Evolutionary conservation across 495 filamentous ascomycete species (phyloP), one percentile per base, ranked within the genome.

Genomic region (Penicillium salamii): DNA sequence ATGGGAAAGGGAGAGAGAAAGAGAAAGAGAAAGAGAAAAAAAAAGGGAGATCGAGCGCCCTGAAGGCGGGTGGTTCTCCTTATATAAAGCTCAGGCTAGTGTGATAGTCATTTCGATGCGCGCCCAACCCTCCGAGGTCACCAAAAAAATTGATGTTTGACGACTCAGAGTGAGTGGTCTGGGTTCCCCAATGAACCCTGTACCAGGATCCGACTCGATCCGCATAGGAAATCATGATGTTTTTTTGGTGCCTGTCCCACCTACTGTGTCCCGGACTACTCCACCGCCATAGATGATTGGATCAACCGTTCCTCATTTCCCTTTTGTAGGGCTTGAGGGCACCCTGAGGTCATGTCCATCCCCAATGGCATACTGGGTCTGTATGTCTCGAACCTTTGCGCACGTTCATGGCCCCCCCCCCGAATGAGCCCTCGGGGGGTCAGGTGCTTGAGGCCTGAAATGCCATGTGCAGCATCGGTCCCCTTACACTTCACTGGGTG

Each of bases 41-140:
- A 47, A 46, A 48, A 48, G 47, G 32, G 50, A 34, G 36, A 50
- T 47, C 49, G 33, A 50, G 51, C 44, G 50, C 54, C 50, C 36
- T 34, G n/a, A 36, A 54, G 43, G 59, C 48, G 57, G 62, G 51
- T 48, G 59, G 62, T 39, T 56, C 58, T 65, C 54, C 62, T 69
- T 69, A 66, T 70, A 70, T 63, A 61, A 59, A 60, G 54, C 58
- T 54, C 49, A 36, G 53, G 38, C 61, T 61, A 61, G 61, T 52
- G 61, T 58, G 61, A 61, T 61, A 55, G 57, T 61, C 57, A 50
- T 51, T 49, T 58, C 49, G 50, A 62, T 45, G 56, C 37, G 54
- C 54, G 40, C 54, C 54, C 61, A 63, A 61, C 58, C 52, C 52
- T 35, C 49, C 53, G 42, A 49, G 32, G 13, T 34, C 38, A 23